Base-by-base conservation (phyloP, 805 yeast genomes). In the Barnettozyma californica region DNA sequence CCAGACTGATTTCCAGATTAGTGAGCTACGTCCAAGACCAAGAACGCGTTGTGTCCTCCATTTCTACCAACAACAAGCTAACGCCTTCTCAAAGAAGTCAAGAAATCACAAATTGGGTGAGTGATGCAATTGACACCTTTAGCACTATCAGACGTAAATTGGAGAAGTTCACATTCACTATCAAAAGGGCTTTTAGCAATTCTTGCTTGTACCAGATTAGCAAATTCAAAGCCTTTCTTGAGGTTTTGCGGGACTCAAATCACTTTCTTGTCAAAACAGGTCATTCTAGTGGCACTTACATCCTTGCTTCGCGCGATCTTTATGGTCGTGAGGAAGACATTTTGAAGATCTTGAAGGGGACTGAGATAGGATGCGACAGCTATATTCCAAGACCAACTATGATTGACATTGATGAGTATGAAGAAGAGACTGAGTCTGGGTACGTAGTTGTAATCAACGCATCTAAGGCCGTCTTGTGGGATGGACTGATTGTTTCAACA, bases 391-490 rank as follows among this genome's bases (percentile, higher is more conserved):
- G 43, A 16, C 50, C 57, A 6, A 19, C 50, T 1, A 41, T 57
- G 16, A 34, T 55, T 21, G 58, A 53, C 5, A 27, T 53, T n/a
- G 60, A 58, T 48, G 56, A 58, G 33, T 59, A 57, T 35, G 59
- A 62, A 21, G 60, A 65, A n/a, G 68, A 67, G n/a, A 53, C 57
- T 21, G 59, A 60, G 16, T 44, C 55, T 8, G 87, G 89, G 0
- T 88, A 87, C 54, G 76, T 88, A 13, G 58, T 90, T 25, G 84
- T 88, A 0, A 66, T 91, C 5, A 82, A 87, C 57, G 90, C 96
- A 0, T 75, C 83, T 2, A 87, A 87, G 58, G 95, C 97, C 0
- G 76, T 91, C 66, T 80, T 87, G 43, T 92, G 98, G 98, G 90
- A 86, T 52, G 97, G 97, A 5, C 75, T 78, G 16, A 81, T 85